Evolutionary conservation across 2,329 filamentous ascomycete species (phyloP).

Genomic region (Aspergillus glaucus): DNA sequence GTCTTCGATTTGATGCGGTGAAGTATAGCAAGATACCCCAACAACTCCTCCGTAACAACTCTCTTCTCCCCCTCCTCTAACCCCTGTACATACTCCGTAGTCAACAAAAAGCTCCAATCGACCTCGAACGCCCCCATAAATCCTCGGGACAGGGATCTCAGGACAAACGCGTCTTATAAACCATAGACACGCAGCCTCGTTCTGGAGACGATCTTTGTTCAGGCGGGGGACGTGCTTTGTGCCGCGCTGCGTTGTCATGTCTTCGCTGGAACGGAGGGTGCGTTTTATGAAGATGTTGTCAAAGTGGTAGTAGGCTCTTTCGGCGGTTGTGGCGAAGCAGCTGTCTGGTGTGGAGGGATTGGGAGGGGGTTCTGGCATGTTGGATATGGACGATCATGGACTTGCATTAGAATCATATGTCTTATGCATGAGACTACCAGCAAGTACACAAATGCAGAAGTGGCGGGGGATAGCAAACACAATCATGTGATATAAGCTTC

Average conservation of each 20-base stretch:
- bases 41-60: slow-evolving; percentile 5
- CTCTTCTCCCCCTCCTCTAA: slow-evolving; percentile 6
- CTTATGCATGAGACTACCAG: too few relatives aligned
- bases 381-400: background rate
- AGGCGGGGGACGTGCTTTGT: slow-evolving; percentile 4
- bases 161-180: slow-evolving; percentile 4
- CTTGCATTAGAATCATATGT: too few relatives aligned
- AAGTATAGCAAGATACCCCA: slow-evolving; percentile 5
- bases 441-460: too few relatives aligned
- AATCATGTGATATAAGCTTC: too few relatives aligned
- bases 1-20: slow-evolving; percentile 1
- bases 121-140: slow-evolving; percentile 9
- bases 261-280: slow-evolving; percentile 7
- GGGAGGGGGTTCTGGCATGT: background rate
- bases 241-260: slow-evolving; percentile 1
- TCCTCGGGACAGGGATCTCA: slow-evolving; percentile 7
- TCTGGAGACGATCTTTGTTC: slow-evolving; percentile 11
- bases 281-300: slow-evolving; percentile 7
- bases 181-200: slow-evolving; percentile 7
- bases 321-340: slow-evolving; percentile 1
- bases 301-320: slow-evolving; percentile 8
- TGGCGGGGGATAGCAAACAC: too few relatives aligned
- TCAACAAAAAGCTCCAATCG: slow-evolving; percentile 5
- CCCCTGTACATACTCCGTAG: slow-evolving; percentile 5
- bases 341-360: background rate